Conservation (phyloP, 352 stramenopile genomes). For the Globisporangium lucens region DNA sequence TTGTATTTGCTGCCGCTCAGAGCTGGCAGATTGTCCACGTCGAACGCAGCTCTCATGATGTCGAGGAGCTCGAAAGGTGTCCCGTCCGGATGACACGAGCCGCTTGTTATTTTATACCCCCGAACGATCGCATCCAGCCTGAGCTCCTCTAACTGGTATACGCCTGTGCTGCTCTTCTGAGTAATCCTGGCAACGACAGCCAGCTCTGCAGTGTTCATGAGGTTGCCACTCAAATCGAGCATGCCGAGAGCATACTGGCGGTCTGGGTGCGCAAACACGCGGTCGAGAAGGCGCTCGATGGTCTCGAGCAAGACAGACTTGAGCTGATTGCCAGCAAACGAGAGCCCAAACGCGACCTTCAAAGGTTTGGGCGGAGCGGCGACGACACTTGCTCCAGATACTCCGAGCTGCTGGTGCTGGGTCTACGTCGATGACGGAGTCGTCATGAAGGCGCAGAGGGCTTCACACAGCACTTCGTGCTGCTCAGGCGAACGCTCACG, state of each 20-base stretch:
- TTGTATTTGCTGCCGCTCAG: background rate
- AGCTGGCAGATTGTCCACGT: background rate
- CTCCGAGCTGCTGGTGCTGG: background rate
- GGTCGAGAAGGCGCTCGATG: conserved; percentile 14
- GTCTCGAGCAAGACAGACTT: background rate
- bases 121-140: background rate
- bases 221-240: conserved; percentile 10
- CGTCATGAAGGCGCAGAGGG: background rate
- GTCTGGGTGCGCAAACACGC: background rate
- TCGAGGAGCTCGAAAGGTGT: background rate
- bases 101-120: too few species aligned
- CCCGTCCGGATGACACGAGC: background rate
- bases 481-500: background rate
- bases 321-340: background rate
- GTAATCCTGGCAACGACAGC: conserved; percentile 15
- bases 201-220: conserved; percentile 9
- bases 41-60: background rate
- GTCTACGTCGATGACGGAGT: background rate
- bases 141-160: conserved; percentile 8
- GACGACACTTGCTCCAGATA: background rate
- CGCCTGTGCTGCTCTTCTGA: background rate
- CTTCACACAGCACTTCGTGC: background rate
- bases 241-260: background rate
- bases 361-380: background rate
- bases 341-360: background rate